A percentile compares a stretch with the other conserved stretches of the same genome.
Evolutionary conservation across 805 yeast species (phyloP).

Genomic region (Lipomyces spencermartinsiae): DNA sequence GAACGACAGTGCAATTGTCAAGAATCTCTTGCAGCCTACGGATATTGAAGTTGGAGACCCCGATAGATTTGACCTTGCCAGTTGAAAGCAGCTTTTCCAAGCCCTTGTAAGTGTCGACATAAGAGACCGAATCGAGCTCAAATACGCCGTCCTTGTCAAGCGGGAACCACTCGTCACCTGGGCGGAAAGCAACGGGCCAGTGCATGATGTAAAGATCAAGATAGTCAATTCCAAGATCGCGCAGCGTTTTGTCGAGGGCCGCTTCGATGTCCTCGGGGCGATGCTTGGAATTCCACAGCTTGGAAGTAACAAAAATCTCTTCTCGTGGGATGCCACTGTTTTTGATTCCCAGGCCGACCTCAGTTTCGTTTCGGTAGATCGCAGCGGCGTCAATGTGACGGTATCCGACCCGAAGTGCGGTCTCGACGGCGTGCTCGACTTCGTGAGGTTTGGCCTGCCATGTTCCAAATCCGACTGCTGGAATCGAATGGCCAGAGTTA

Average conservation of each 20-base stretch:
- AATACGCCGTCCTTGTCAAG: constrained; percentile 48
- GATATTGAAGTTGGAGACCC: constrained; percentile 75
- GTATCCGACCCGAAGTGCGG: constrained; percentile 70
- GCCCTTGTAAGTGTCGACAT: constrained; percentile 64
- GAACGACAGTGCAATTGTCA: constrained; percentile 57
- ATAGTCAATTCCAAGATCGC: constrained; percentile 71
- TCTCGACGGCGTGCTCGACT: constrained; percentile 59
- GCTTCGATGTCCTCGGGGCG: constrained; percentile 46
- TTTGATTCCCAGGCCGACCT: constrained; percentile 63
- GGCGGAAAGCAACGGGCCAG: constrained; percentile 72
- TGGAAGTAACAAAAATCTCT: constrained; percentile 53
- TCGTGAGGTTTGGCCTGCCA: constrained; percentile 60
- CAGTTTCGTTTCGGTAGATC: constrained; percentile 68
- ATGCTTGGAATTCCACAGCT: constrained; percentile 49
- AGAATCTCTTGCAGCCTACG: constrained; percentile 60
- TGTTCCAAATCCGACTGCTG: constrained; percentile 74
- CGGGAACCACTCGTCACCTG: constrained; percentile 48
- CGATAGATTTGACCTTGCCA: constrained; percentile 67
- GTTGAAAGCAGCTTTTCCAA: constrained; percentile 63
- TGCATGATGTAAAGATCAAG: constrained; percentile 80
- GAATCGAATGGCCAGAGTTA: constrained; percentile 64
- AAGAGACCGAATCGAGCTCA: constrained; percentile 50
- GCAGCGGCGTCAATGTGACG: constrained; percentile 79
- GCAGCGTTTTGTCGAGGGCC: constrained; percentile 66
- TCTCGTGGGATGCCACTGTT: constrained; percentile 58